Base-by-base conservation (phyloP, 208 protist species). In the Trypanosoma theileri region DNA sequence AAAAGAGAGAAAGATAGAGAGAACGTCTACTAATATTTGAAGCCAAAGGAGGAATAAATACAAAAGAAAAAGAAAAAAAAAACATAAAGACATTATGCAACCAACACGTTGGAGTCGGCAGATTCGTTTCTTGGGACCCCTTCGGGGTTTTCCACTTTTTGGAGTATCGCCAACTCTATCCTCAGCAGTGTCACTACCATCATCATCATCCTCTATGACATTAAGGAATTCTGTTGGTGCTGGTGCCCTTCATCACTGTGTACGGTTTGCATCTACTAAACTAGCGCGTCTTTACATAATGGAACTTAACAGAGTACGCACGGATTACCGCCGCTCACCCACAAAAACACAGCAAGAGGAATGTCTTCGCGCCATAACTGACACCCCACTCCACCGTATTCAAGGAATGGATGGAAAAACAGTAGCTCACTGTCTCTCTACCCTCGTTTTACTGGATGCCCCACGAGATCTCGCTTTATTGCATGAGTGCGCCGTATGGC, bases 401-500 rank as follows among this genome's bases (percentile, higher is more conserved):
- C 77, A 75, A 13, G 76, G 74, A 6, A 21, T 90, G 10, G 81
- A 87, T 69, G 65, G 56, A 1, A 69, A 61, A 16, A 80, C 71
- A 9, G 73, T 87, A 9, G 52, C 76, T 7, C 71, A 83, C 46
- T 71, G 74, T 45, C 62, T 90, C 45, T 69, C 80, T 16, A 81
- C 77, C 13, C 71, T 90, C 35, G 70, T 72, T 6, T 11, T 71
- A 17, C 61, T 79, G 12, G 65, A 77, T 21, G 84, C 75, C 9
- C 24, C 54, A 3, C 17, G n/a, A 1, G 60, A 66, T 21, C 48
- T 83, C 16, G 51, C 79, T 0, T 10, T 87, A 21, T 13, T 90
- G 3, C 76, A 80, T 22, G 84, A 90, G 19, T 79, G 72, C 41
- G 64, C 69, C 8, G 45, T 79, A 16, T 90, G 84, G 84, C 53